Evolutionary conservation across 768 basidiomycete genomes (phyloP).

Genomic region (Gloeopeniophorella convolvens): DNA sequence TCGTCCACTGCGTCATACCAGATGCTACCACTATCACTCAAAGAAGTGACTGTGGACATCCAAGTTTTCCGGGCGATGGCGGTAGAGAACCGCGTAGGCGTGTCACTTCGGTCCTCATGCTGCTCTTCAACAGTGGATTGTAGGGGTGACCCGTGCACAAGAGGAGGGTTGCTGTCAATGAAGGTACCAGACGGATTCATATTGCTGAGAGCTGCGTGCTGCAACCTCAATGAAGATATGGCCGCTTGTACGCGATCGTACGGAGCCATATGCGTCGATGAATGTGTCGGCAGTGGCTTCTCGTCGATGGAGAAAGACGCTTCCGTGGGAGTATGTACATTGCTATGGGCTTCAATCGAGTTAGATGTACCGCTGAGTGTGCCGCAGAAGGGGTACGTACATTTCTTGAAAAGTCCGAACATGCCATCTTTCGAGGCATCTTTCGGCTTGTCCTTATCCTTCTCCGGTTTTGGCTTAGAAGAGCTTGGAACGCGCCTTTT

Average conservation of each 20-base stretch:
- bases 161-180: conserved; percentile 24
- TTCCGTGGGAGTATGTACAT: conserved; percentile 1
- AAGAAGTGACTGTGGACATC: conserved; percentile 24
- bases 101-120: conserved; percentile 23
- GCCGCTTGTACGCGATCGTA: conserved; percentile 42
- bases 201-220: conserved; percentile 48
- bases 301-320: neutral
- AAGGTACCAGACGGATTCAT: conserved; percentile 20
- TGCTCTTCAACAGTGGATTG: conserved; percentile 47
- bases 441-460: conserved; percentile 47
- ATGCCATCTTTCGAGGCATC: conserved; percentile 53
- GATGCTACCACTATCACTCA: conserved; percentile 34
- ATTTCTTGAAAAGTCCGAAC: conserved; percentile 24
- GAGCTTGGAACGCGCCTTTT: conserved; percentile 29
- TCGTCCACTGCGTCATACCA: conserved; percentile 75
- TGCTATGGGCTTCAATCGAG: conserved; percentile 4
- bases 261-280: conserved; percentile 16
- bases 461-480: conserved; percentile 36
- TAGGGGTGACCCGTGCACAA: conserved; percentile 30
- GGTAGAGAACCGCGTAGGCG: conserved; percentile 18
- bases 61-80: conserved; percentile 19
- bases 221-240: conserved; percentile 50
- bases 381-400: conserved; percentile 7
- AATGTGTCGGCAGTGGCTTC: conserved; percentile 6
- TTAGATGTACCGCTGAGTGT: neutral